Percentiles rank a stretch among this genome's conserved stretches.
Evolutionary conservation across 768 basidiomycete genomes (phyloP).

Genomic region (Pisolithus sp.): DNA sequence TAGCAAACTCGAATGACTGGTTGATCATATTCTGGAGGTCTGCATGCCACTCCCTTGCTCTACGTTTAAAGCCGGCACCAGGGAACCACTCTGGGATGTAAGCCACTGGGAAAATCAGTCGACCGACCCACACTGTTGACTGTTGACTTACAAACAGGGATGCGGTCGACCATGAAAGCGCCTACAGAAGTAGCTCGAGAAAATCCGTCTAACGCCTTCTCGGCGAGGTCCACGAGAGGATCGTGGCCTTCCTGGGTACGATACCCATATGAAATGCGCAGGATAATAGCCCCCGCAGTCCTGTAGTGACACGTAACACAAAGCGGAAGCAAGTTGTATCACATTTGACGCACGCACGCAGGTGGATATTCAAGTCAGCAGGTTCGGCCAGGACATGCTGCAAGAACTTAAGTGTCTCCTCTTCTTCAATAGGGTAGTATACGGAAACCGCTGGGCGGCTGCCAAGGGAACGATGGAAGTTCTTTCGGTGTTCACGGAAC

Average conservation of each 20-base stretch:
- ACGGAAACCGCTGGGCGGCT: conserved; percentile 6
- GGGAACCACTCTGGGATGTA: conserved; percentile 24
- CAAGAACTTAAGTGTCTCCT: conserved; percentile 44
- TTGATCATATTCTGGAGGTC: conserved; percentile 37
- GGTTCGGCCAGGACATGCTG: conserved; percentile 43
- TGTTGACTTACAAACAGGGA: conserved; percentile 6
- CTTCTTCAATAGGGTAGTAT: conserved; percentile 41
- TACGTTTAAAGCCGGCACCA: conserved; percentile 27
- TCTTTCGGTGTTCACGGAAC: conserved; percentile 2
- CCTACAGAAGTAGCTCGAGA: background rate
- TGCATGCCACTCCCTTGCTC: conserved; percentile 17
- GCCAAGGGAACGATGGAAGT: conserved; percentile 1
- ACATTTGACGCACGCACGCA: conserved; percentile 34
- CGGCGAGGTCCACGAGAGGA: conserved; percentile 23
- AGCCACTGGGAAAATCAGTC: conserved; percentile 7
- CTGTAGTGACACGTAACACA: background rate
- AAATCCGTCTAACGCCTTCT: conserved; percentile 14
- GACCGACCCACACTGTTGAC: background rate
- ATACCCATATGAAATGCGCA: conserved; percentile 33
- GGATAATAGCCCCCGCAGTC: conserved; percentile 16
- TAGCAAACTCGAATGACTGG: conserved; percentile 37
- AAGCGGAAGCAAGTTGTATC: background rate
- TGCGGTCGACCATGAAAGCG: conserved; percentile 4
- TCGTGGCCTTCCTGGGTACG: conserved; percentile 28
- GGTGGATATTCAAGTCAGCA: conserved; percentile 38